Conservation (phyloP, 345 rosid genomes). For the Acer campestre region DNA sequence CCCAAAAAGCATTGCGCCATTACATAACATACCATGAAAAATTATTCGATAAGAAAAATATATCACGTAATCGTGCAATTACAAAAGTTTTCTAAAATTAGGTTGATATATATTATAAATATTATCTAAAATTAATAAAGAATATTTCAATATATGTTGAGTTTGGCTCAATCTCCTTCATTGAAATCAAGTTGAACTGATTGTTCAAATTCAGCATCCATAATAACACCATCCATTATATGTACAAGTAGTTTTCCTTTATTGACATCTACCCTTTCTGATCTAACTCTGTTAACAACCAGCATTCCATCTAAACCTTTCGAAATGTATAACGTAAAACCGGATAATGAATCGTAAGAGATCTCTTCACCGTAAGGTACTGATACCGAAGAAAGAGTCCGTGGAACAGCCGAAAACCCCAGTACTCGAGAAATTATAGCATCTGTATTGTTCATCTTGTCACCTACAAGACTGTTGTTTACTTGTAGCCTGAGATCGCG, state of each 20-base stretch:
- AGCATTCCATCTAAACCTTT: constrained; percentile 48
- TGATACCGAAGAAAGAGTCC: constrained; percentile 34
- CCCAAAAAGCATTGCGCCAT: too few species aligned
- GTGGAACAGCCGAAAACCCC: constrained; percentile 74
- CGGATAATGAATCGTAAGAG: constrained; percentile 68
- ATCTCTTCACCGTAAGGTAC: constrained; percentile 38
- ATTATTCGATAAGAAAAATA: too few species aligned
- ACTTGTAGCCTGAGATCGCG: constrained; percentile 54
- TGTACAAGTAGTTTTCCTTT: constrained; percentile 56
- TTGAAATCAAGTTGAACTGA: constrained; percentile 53
- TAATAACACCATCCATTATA: constrained; percentile 70
- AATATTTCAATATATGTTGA: background rate
- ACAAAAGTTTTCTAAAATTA: background rate
- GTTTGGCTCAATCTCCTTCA: constrained; percentile 22
- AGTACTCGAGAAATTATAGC: constrained; percentile 67
- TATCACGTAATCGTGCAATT: too few species aligned
- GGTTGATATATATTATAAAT: too few species aligned
- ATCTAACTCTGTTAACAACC: constrained; percentile 57
- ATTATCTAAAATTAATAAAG: background rate
- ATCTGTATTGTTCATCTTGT: constrained; percentile 46
- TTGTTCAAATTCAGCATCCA: constrained; percentile 84
- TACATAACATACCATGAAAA: too few species aligned
- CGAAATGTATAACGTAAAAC: constrained; percentile 48
- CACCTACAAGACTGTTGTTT: constrained; percentile 29
- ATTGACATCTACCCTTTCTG: constrained; percentile 52